Evolutionary conservation across 768 basidiomycete genomes (phyloP), one percentile per base, ranked within the genome.

Genomic region (Amanita inopinata): DNA sequence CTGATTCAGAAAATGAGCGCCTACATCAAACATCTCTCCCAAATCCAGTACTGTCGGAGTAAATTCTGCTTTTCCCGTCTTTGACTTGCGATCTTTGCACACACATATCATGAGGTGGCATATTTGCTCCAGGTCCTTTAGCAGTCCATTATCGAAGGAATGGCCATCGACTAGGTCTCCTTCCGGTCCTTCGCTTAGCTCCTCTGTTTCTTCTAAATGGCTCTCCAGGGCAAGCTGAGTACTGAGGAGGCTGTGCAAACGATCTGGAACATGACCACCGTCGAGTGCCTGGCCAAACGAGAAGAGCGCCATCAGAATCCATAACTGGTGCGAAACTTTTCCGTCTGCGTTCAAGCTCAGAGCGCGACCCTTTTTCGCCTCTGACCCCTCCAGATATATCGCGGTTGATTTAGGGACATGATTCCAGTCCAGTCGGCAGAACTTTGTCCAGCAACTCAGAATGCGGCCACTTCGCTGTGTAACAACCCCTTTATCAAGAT

Each of bases 341-440:
- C 74, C 76, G 49, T 79, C 78, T 11, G 61, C 60, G 49, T 78
- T 67, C 40, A 76, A 49, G 41, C 54, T 59, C 33, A 78, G 33
- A 24, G 4, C 39, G 6, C 55, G 46, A 14, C 39, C 20, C 39
- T 38, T 37, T 14, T 43, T 52, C 14, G 23, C 43, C 19, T 30
- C 49, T 4, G 50, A 45, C 24, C 55, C 47, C 27, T 18, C 32
- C 43, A 51, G 50, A 30, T 54, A 32, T 5, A 55, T 47, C 7
- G 47, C 42, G 6, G 58, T 50, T 7, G 30, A 25, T 24, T 12
- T 11, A 14, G 34, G 30, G 6, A 20, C 8, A 5, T 9, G 14
- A 14, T 5, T 22, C 43, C 43, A 44, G 30, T 44, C 35, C 19
- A 18, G 10, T 31, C 22, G 34, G 18, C 43, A 44, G n/a, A 44